Evolutionary conservation across 106 monocot species (phyloP), one percentile per base, ranked within the genome.

Genomic region (Chionographis japonica): DNA sequence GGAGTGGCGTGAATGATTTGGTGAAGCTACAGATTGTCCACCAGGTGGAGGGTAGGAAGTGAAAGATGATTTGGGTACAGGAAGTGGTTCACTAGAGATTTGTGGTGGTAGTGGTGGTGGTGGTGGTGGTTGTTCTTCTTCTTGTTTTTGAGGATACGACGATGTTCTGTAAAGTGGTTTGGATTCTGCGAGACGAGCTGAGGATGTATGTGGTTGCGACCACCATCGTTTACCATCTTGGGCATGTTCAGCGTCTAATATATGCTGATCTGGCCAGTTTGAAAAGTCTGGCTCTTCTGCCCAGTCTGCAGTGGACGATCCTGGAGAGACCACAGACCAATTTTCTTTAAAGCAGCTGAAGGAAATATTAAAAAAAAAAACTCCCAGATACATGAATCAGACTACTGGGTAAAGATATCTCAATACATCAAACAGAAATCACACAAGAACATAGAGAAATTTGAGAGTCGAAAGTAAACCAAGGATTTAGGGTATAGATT

Each of bases 111-210:
- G 13, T 46, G 69, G 11, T 37, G 79, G 7, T 77, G 74, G 16
- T 51, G 60, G 59, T 81, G 83, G 6, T 61, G 70, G 13, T 46
- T 63, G 11, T 37, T 27, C 27, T 27, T 27, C 27, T 27, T 27
- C 27, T 27, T 27, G 79, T 8, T 77, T 71, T 56, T 88, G 75
- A 56, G 88, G 88, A 57, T 75, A 81, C 17, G 88, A 84, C 8
- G 88, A 74, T 39, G 84, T 81, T 71, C 88, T 84, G 39, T 78
- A 66, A 40, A 88, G 52, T 17, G 81, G 75, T 70, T 79, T 76
- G 15, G 76, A 62, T 39, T 75, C 76, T 38, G 41, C 15, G 61
- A 70, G 54, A 51, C 37, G 55, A 50, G 27, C 50, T 56, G 69
- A 66, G 65, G 66, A 55, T 50, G 69, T 42, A 60, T 69, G 54